Evolutionary conservation across 441 rosid species (phyloP).

Genomic region (Bocquillonia castaneifolia): DNA sequence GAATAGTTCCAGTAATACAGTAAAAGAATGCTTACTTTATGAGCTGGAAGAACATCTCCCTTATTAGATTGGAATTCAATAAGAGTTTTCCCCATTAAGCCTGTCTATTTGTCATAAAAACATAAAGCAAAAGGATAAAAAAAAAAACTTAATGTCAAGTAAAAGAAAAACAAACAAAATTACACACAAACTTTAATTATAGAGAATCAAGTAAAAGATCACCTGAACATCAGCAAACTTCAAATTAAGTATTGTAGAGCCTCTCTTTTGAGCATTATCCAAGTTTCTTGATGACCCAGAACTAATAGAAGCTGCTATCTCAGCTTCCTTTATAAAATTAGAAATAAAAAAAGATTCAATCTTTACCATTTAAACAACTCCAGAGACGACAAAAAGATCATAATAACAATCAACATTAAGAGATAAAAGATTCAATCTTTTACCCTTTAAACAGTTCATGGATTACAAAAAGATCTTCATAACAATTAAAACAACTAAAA

Average conservation of each 20-base stretch:
- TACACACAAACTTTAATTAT: too few species aligned
- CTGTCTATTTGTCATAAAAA: slow-evolving; percentile 45
- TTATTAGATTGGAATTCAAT: slow-evolving; percentile 85
- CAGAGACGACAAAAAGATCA: neutral
- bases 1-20: neutral
- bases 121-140: slow-evolving; percentile 9
- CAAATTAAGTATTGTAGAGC: slow-evolving; percentile 78
- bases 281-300: slow-evolving; percentile 69
- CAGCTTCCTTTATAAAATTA: slow-evolving; percentile 55
- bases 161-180: neutral
- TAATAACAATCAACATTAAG: too few species aligned
- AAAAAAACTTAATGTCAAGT: neutral
- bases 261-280: slow-evolving; percentile 73
- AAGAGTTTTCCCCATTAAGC: slow-evolving; percentile 87
- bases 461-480: neutral
- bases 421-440: neutral
- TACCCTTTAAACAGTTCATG: neutral
- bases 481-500: neutral
- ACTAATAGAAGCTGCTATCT: slow-evolving; percentile 77
- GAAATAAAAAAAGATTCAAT: neutral
- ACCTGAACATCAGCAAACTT: slow-evolving; percentile 92
- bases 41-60: slow-evolving; percentile 96
- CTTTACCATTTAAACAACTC: too few species aligned
- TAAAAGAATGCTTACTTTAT: slow-evolving; percentile 44
- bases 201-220: too few species aligned